Percentiles rank a stretch among this genome's conserved stretches.
These are phyloP conservation scores for Coemansia sp. DNA, from an alignment of 192 early-diverging fungal genomes.

Conservation along the genomic window DNA sequence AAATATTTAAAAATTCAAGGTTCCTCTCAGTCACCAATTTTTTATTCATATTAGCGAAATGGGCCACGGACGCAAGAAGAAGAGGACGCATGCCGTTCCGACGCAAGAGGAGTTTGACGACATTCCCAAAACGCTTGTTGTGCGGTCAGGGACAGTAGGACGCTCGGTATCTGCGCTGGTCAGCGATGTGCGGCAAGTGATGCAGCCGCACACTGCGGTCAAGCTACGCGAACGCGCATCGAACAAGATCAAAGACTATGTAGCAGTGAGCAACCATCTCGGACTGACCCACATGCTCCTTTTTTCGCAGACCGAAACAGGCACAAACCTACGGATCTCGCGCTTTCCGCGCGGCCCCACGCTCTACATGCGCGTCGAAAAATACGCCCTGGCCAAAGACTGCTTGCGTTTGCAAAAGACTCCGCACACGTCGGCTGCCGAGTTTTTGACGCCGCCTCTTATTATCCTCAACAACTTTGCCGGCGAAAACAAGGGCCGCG, in stretches of 20 bases:
- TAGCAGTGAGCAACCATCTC: conserved; percentile 78
- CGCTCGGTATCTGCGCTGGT: conserved; percentile 75
- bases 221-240: conserved; percentile 84
- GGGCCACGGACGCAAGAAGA: conserved; percentile 48
- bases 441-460: conserved; percentile 78
- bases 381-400: conserved; percentile 82
- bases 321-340: conserved; percentile 80
- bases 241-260: conserved; percentile 93
- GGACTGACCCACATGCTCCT: conserved; percentile 86
- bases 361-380: conserved; percentile 76
- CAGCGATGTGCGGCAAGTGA: conserved; percentile 74
- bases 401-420: conserved; percentile 72
- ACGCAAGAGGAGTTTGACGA: conserved; percentile 54
- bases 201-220: conserved; percentile 95
- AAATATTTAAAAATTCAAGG: no score
- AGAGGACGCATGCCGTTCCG: conserved; percentile 51
- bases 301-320: conserved; percentile 79
- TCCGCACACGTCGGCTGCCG: conserved; percentile 73
- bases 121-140: conserved; percentile 85
- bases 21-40: not conserved
- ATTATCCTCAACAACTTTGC: conserved; percentile 58
- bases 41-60: conserved; percentile 10
- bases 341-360: conserved; percentile 92
- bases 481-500: conserved; percentile 30
- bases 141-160: conserved; percentile 83